Evolutionary conservation across 2,329 filamentous ascomycete species (phyloP).

Genomic region (Aspergillus thermomutatus): DNA sequence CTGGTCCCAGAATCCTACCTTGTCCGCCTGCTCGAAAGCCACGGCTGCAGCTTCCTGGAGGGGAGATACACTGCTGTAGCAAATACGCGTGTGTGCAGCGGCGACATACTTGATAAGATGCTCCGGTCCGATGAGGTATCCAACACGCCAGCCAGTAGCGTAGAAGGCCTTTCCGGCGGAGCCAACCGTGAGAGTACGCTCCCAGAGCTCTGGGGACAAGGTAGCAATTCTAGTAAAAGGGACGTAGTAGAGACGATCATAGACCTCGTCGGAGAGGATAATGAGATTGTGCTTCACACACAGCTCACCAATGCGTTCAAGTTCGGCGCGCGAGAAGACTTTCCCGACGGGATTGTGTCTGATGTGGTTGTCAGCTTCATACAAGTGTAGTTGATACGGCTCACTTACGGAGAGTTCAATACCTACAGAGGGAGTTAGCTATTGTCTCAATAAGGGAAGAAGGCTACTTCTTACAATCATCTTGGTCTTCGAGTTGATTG

Average conservation of each 20-base stretch:
- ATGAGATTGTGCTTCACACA: constrained; percentile 92
- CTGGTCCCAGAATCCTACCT: constrained; percentile 80
- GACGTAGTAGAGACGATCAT: constrained; percentile 91
- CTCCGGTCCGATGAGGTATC: constrained; percentile 87
- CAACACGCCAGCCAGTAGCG: constrained; percentile 93
- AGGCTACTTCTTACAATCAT: constrained; percentile 71
- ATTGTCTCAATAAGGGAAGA: not conserved
- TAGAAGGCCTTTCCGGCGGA: constrained; percentile 99
- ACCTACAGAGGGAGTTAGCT: constrained; percentile 31
- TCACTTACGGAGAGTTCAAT: constrained; percentile 49
- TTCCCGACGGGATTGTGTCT: constrained; percentile 93
- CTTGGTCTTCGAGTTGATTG: constrained; percentile 82
- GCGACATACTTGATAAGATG: constrained; percentile 88
- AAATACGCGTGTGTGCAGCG: constrained; percentile 92
- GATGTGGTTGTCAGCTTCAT: constrained; percentile 11
- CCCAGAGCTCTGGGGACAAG: constrained; percentile 82
- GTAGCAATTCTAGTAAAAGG: constrained; percentile 92
- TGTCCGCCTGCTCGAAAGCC: constrained; percentile 86
- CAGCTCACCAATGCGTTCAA: constrained; percentile 78
- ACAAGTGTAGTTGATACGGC: not conserved
- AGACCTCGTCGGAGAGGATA: constrained; percentile 89
- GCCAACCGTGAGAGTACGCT: constrained; percentile 86
- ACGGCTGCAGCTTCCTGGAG: constrained; percentile 92
- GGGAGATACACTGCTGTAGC: constrained; percentile 89
- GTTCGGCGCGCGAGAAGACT: constrained; percentile 80